Base-by-base conservation (phyloP, 371 early-diverging fungal genomes). In the Mortierella sp. region DNA sequence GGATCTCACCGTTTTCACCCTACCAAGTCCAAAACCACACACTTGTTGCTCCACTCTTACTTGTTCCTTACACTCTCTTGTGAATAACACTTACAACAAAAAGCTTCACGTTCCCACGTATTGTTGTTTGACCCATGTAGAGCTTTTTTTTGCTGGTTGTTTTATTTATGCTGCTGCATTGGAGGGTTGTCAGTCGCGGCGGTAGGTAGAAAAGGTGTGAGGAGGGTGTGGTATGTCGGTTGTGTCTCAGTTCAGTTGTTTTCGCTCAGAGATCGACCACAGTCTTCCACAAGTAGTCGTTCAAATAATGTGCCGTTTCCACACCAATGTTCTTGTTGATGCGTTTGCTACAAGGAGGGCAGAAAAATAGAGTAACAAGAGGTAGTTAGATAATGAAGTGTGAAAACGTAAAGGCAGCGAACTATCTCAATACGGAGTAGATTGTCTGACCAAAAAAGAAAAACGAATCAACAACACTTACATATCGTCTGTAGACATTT, bases 251-350 rank as follows among this genome's bases (percentile, higher is more conserved):
- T 16, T 8, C 14, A 28, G 28, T 50, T 16, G 16, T 50, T 31
- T 31, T 1, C 26, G 26, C 46, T 71, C 81, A 86, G 55, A 86
- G 67, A 44, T 81, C 86, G 11, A 86, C 86, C 46, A 86, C 86
- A 40, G 91, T 88, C 87, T 94, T 96, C 97, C 96, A 99, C 79
- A 99, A 89, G 59, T 93, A 93, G 86, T 98, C 99, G 82, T 93
- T 93, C 51, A 99, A 89, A 78, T 93, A 94, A 80, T 98, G 98
- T 80, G 96, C 91, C 70, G 95, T 95, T 59, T 98, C 97, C 57
- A 98, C 93, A 31, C 98, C 99, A 73, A 95, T 94, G 59, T 96
- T 96, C 92, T 98, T 98, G 90, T 98, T 98, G 55, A 97, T 89
- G 31, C 89, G 88, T 83, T 94, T 95, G 70, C 95, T 95, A 88